A percentile compares a stretch with the other conserved stretches of the same genome.
phyloP scores from a whole-genome alignment of 352 stramenopile genomes.

The Phytophthora tentaculata region DNA sequence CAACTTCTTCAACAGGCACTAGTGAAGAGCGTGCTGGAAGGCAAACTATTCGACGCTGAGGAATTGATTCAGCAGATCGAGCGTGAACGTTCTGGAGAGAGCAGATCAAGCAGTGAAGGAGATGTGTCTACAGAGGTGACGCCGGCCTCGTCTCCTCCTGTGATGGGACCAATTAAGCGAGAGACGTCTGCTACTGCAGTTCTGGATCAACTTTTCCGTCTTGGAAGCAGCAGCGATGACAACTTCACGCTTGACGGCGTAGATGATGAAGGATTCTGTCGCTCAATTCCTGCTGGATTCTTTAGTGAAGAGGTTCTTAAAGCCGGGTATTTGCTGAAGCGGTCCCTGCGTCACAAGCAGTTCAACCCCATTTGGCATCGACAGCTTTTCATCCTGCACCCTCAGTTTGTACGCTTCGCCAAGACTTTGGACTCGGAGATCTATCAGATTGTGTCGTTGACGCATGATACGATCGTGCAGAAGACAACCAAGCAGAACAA shows the following conservation, averaged over 20 bases:
- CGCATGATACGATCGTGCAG: constrained; percentile 62
- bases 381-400: constrained; percentile 76
- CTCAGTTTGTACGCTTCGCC: constrained; percentile 73
- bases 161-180: constrained; percentile 28
- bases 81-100: constrained; percentile 33
- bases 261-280: constrained; percentile 39
- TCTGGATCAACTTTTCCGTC: constrained; percentile 31
- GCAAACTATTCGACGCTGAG: constrained; percentile 49
- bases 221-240: constrained; percentile 31
- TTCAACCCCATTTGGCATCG: constrained; percentile 85
- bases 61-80: constrained; percentile 37
- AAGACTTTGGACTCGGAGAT: constrained; percentile 69
- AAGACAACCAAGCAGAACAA: constrained; percentile 81
- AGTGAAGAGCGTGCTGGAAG: constrained; percentile 63
- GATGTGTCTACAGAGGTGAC: constrained; percentile 15
- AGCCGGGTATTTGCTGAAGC: constrained; percentile 82
- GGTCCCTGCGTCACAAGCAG: constrained; percentile 88
- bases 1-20: constrained; percentile 62
- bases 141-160: constrained; percentile 9
- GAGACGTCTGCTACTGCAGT: constrained; percentile 29
- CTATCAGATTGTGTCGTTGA: constrained; percentile 80
- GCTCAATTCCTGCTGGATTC: constrained; percentile 43
- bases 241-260: constrained; percentile 26
- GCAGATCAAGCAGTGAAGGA: constrained; percentile 29
- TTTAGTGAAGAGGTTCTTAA: constrained; percentile 77